Base-by-base conservation (phyloP, 352 stramenopile genomes). In the Globisporangium paddicum region DNA sequence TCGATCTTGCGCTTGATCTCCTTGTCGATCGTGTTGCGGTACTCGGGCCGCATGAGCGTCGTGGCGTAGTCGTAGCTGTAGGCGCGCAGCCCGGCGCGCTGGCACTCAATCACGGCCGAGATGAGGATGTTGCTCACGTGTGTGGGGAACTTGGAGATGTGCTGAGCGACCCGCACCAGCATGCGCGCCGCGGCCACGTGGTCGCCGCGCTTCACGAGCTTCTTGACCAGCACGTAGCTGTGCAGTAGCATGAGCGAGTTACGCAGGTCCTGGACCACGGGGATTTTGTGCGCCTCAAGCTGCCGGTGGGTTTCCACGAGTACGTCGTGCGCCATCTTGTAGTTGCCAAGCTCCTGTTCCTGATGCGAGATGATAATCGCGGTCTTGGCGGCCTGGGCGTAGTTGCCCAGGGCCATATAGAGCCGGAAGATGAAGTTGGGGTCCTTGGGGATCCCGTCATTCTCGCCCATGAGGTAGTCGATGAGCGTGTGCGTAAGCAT, bases 401-500 rank as follows among this genome's bases (percentile, higher is more conserved):
- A 98, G 69, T 98, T 97, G 18, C 88, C 91, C n/a, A 98, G 78
- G 21, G 90, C 89, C 78, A 98, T 84, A 73, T 98, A 98, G 16
- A 98, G 66, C 0, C 90, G 82, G 57, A 98, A 98, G 54, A 98
- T 98, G 62, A 98, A 95, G 62, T 97, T 93, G 5, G 92, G 90
- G 59, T 98, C 94, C 67, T 98, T 97, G 1, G 89, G 88, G 51
- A 97, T 94, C 28, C 93, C 93, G 62, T 97, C 91, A 40, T 87
- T 89, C 63, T 98, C 94, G 38, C 92, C 92, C 86, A 98, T 98
- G n/a, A 98, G 71, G 55, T 96, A 95, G 63, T 98, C 94, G 62
- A 98, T 98, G 35, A 98, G 67, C 44, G 88, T 96, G 73, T 98
- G 90, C 47, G 93, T 98, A 47, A 98, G 78, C 81, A 96, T 95